phyloP scores from a whole-genome alignment of 371 early-diverging fungal genomes.

The Rhizopus sp. region DNA sequence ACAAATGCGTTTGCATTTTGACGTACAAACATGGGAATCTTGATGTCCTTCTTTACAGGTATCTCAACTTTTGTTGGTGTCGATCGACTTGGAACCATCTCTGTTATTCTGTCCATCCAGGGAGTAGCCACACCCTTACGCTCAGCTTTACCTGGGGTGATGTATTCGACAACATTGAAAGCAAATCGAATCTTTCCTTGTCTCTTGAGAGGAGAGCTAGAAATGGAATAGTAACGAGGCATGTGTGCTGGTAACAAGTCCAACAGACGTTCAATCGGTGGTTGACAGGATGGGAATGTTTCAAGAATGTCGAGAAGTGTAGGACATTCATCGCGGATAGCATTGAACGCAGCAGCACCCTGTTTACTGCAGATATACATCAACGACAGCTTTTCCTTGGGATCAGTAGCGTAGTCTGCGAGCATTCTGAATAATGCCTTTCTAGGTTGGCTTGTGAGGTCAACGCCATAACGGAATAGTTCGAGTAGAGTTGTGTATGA shows the following conservation, averaged over 20 bases:
- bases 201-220: constrained; percentile 63
- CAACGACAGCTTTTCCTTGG: constrained; percentile 68
- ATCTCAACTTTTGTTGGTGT: constrained; percentile 20
- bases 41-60: constrained; percentile 2
- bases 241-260: constrained; percentile 76
- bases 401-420: constrained; percentile 73
- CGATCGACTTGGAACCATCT: constrained; percentile 32
- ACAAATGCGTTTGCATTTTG: constrained; percentile 58
- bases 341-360: constrained; percentile 67
- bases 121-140: constrained; percentile 82
- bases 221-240: constrained; percentile 89
- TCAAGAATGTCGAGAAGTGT: constrained; percentile 76
- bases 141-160: constrained; percentile 39
- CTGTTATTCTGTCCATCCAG: constrained; percentile 71
- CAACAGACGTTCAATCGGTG: constrained; percentile 67
- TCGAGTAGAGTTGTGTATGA: constrained; percentile 54
- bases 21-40: constrained; percentile 59
- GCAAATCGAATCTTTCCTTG: constrained; percentile 66
- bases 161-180: constrained; percentile 86
- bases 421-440: constrained; percentile 82
- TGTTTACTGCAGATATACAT: constrained; percentile 81
- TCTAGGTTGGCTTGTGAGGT: constrained; percentile 70
- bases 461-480: constrained; percentile 70
- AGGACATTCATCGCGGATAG: constrained; percentile 66
- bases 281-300: constrained; percentile 73